phyloP scores from a whole-genome alignment of 225 moss, liverwort and hornwort species.

The Pleurozium schreberi region DNA sequence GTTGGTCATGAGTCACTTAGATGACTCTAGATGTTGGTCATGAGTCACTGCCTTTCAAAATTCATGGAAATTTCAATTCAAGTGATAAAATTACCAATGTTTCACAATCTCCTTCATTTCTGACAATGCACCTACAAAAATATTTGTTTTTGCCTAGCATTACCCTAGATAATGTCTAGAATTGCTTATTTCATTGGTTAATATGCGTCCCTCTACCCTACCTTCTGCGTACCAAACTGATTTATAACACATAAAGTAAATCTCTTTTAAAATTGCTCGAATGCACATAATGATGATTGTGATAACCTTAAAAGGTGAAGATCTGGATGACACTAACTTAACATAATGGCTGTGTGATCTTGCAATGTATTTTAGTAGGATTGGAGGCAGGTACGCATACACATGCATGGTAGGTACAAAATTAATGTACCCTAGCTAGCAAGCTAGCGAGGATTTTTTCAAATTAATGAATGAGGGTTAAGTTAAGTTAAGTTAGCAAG shows the following conservation, averaged over 20 bases:
- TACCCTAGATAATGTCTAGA: too few relatives aligned
- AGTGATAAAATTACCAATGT: too few relatives aligned
- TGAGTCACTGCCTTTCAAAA: too few relatives aligned
- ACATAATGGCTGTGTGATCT: neutral
- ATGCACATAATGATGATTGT: neutral
- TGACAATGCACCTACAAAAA: too few relatives aligned
- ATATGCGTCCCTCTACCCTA: too few relatives aligned
- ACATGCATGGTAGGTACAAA: neutral
- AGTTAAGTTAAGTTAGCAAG: too few relatives aligned
- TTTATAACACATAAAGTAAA: neutral
- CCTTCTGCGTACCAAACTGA: neutral
- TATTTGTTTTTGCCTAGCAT: too few relatives aligned
- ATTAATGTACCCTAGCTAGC: slow-evolving; percentile 2
- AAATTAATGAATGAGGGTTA: neutral
- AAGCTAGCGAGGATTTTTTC: neutral
- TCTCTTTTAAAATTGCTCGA: neutral
- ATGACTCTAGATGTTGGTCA: too few relatives aligned
- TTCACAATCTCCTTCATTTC: too few relatives aligned
- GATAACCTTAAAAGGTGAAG: neutral
- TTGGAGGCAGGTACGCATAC: slow-evolving; percentile 16
- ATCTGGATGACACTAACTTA: neutral
- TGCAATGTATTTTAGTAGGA: neutral
- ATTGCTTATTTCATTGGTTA: too few relatives aligned
- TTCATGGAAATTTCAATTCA: too few relatives aligned
- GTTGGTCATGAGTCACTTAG: too few relatives aligned